These are phyloP conservation scores for Chaetomium olivaceum DNA, from an alignment of 2,329 filamentous ascomycete species.

Conservation along the genomic window DNA sequence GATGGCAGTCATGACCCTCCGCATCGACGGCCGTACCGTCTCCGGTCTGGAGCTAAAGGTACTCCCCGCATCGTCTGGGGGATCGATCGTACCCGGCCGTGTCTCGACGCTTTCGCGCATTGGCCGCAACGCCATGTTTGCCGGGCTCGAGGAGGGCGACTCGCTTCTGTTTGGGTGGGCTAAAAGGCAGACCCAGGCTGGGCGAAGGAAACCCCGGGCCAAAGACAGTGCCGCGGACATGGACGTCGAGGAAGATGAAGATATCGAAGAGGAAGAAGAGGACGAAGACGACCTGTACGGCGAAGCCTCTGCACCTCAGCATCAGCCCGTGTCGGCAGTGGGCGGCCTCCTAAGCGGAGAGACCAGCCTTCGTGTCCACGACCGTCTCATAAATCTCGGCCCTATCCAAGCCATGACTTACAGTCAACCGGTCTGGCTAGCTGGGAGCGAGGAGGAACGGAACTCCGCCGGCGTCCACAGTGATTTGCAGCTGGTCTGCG, in stretches of 20 bases:
- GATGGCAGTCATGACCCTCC: slow-evolving; percentile 76
- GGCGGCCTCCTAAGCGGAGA: slow-evolving; percentile 57
- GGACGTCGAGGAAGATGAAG: slow-evolving; percentile 65
- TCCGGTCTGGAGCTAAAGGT: slow-evolving; percentile 77
- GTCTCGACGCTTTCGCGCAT: slow-evolving; percentile 71
- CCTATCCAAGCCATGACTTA: slow-evolving; percentile 76
- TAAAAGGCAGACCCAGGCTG: slow-evolving; percentile 60
- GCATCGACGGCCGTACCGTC: slow-evolving; percentile 85
- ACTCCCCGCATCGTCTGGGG: slow-evolving; percentile 64
- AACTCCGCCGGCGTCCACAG: slow-evolving; percentile 51
- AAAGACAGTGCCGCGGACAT: slow-evolving; percentile 57
- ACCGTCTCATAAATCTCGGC: slow-evolving; percentile 73
- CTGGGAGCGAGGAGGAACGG: slow-evolving; percentile 48
- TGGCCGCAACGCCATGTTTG: slow-evolving; percentile 69
- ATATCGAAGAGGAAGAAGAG: slow-evolving; percentile 42
- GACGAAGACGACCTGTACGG: slow-evolving; percentile 64
- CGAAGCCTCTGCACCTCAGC: slow-evolving; percentile 50
- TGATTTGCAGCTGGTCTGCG: slow-evolving; percentile 60
- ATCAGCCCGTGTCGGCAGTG: slow-evolving; percentile 40
- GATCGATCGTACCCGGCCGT: slow-evolving; percentile 59
- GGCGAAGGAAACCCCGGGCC: slow-evolving; percentile 63
- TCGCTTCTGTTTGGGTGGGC: slow-evolving; percentile 81
- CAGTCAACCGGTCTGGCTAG: slow-evolving; percentile 54
- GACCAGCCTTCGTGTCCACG: slow-evolving; percentile 74
- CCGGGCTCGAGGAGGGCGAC: slow-evolving; percentile 82